A percentile compares a stretch with the other conserved stretches of the same genome.
Conservation (phyloP, 371 early-diverging fungal species). For the Rhizomucor pusillus region DNA sequence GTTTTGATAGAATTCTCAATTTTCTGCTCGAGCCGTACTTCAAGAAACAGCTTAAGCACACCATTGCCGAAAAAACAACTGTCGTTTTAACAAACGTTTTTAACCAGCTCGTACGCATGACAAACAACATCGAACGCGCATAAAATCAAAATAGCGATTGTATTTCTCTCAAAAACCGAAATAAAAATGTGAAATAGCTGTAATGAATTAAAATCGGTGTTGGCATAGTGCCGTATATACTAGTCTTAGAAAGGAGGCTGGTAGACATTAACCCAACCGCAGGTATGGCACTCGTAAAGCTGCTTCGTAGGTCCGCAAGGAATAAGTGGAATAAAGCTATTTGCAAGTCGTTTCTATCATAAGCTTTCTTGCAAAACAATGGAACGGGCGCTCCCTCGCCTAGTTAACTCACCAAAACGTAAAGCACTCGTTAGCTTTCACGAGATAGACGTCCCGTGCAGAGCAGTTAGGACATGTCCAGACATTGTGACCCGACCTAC, state of each 20-base stretch:
- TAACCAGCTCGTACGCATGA: no score
- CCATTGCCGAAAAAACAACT: no score
- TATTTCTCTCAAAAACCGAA: no score
- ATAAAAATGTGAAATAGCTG: no score
- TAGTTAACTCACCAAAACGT: slow-evolving; percentile 30
- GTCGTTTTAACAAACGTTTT: no score
- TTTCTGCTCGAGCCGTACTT: neutral
- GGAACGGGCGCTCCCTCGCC: neutral
- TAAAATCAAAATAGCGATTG: no score
- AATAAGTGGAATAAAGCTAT: slow-evolving; percentile 41
- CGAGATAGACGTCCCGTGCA: slow-evolving; percentile 36
- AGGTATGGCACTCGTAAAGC: slow-evolving; percentile 44
- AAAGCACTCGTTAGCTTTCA: slow-evolving; percentile 43
- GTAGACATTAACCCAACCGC: slow-evolving; percentile 44
- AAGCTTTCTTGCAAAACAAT: neutral
- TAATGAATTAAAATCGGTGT: no score
- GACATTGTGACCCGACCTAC: slow-evolving; percentile 28
- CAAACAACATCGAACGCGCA: no score
- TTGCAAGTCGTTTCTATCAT: neutral
- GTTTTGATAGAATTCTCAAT: neutral
- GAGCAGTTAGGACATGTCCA: slow-evolving; percentile 49
- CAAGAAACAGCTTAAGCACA: no score
- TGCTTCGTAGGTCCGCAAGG: slow-evolving; percentile 38
- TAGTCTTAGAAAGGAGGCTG: slow-evolving; percentile 30
- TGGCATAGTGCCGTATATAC: no score